These are phyloP conservation scores for Aspergillus fructus DNA, from an alignment of 2,329 filamentous ascomycete genomes.

Conservation along the genomic window DNA sequence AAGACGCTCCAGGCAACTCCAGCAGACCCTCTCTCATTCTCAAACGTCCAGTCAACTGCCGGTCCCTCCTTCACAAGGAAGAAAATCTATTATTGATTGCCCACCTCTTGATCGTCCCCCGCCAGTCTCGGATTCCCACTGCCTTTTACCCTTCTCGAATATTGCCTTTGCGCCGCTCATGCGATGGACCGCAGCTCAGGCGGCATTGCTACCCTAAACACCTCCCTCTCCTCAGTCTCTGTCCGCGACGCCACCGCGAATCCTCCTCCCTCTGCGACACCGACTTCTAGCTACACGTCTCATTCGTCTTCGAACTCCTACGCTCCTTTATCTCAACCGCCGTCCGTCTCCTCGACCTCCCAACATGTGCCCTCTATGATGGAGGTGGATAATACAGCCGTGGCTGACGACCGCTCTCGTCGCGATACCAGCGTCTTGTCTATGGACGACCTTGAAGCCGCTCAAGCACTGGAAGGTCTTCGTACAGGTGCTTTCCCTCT, in stretches of 20 bases:
- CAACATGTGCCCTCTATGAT: slow-evolving; percentile 36
- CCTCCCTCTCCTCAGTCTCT: slow-evolving; percentile 15
- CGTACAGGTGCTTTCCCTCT: slow-evolving; percentile 58
- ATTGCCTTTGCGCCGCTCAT: slow-evolving; percentile 8
- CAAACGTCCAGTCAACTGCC: slow-evolving; percentile 2
- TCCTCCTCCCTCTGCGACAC: slow-evolving; percentile 4
- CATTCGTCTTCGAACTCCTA: slow-evolving; percentile 15
- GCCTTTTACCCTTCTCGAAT: neutral
- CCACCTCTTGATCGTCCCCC: neutral
- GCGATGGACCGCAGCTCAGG: slow-evolving; percentile 21
- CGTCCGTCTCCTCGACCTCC: slow-evolving; percentile 15
- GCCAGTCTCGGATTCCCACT: slow-evolving; percentile 5
- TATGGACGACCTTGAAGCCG: slow-evolving; percentile 58
- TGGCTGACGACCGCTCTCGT: slow-evolving; percentile 40
- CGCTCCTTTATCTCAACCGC: slow-evolving; percentile 14
- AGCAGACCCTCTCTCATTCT: neutral
- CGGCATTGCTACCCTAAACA: slow-evolving; percentile 19
- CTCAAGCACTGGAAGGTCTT: slow-evolving; percentile 73
- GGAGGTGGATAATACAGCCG: slow-evolving; percentile 38
- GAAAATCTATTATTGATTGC: slow-evolving; percentile 2
- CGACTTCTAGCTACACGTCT: slow-evolving; percentile 10
- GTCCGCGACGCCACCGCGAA: slow-evolving; percentile 18
- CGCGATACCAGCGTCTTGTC: slow-evolving; percentile 48
- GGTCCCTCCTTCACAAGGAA: slow-evolving; percentile 7
- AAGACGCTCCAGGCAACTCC: slow-evolving; percentile 3